Percentiles rank a stretch among this genome's conserved stretches.
Conservation (phyloP, 306 rosid genomes). For the Carpinus fangiana region DNA sequence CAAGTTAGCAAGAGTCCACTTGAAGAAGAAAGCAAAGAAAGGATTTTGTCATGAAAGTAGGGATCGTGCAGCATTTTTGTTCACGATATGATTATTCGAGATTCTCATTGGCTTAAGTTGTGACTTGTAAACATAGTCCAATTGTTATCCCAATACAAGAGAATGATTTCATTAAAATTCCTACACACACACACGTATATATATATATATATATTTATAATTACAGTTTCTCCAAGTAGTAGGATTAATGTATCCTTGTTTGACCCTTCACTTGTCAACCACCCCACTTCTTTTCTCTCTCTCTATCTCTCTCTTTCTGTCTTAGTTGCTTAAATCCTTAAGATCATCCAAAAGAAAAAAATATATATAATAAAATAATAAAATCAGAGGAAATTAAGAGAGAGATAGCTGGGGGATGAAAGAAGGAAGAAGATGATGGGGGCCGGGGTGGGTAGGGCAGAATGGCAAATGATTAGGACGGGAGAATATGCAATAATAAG, state of each 20-base stretch:
- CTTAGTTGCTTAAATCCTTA: neutral
- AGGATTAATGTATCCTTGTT: constrained; percentile 15
- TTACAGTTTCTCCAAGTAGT: constrained; percentile 8
- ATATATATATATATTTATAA: too few relatives aligned
- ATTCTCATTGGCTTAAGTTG: neutral
- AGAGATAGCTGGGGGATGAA: neutral
- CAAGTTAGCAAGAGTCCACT: neutral
- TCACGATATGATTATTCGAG: neutral
- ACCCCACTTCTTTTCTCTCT: constrained; percentile 19
- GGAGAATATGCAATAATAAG: constrained; percentile 37
- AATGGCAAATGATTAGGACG: constrained; percentile 33
- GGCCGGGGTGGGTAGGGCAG: constrained; percentile 22
- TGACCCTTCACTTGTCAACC: constrained; percentile 43
- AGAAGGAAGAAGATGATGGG: neutral
- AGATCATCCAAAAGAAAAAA: neutral
- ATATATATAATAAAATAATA: neutral
- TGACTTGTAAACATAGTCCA: neutral
- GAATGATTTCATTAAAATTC: constrained; percentile 2
- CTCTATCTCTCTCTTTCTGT: neutral
- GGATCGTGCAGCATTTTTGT: neutral
- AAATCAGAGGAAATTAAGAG: neutral
- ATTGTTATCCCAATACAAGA: neutral
- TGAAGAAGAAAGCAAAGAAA: neutral
- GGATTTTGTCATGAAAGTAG: neutral
- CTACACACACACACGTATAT: too few relatives aligned